phyloP scores from a whole-genome alignment of 2,329 filamentous ascomycete species.

The Aspergillus ochraceus region DNA sequence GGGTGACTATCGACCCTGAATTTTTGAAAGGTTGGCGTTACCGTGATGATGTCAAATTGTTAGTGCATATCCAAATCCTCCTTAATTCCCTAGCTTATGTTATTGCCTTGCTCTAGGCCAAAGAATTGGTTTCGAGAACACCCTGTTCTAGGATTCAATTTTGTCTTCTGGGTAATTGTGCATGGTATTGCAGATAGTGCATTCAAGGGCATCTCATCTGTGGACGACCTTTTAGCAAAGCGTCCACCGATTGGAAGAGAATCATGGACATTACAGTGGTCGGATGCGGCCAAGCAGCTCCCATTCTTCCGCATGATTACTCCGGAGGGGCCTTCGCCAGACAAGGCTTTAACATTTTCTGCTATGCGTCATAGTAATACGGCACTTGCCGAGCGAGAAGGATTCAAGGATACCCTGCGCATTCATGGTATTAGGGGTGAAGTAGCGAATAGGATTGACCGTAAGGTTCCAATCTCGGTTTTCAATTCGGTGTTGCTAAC shows the following conservation, averaged over 20 bases:
- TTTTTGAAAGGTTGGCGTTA: constrained; percentile 21
- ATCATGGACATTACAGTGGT: constrained; percentile 19
- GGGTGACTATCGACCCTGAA: constrained; percentile 17
- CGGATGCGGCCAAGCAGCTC: constrained; percentile 3
- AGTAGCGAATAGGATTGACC: constrained; percentile 6
- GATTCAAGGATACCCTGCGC: constrained; percentile 1
- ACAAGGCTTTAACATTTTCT: constrained; percentile 14
- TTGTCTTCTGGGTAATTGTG: constrained; percentile 24
- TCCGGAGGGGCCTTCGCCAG: constrained; percentile 5
- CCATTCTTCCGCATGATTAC: constrained; percentile 18
- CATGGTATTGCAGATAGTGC: constrained; percentile 17
- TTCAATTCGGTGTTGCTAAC: not conserved
- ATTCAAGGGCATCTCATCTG: constrained; percentile 18
- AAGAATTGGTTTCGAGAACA: constrained; percentile 23
- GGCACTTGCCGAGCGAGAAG: not conserved
- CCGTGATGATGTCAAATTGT: constrained; percentile 10
- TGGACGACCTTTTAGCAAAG: constrained; percentile 15
- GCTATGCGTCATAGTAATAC: constrained; percentile 10
- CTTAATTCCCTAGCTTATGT: not conserved
- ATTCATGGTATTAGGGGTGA: constrained; percentile 2
- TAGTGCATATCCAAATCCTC: not conserved
- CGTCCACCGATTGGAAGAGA: constrained; percentile 17
- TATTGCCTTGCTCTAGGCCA: constrained; percentile 1
- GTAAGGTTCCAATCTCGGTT: not conserved
- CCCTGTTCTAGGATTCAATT: constrained; percentile 17